Percentiles rank a stretch among this genome's conserved stretches.
phyloP scores from a whole-genome alignment of 495 filamentous ascomycete genomes.

The Hyaloscypha variabilis region DNA sequence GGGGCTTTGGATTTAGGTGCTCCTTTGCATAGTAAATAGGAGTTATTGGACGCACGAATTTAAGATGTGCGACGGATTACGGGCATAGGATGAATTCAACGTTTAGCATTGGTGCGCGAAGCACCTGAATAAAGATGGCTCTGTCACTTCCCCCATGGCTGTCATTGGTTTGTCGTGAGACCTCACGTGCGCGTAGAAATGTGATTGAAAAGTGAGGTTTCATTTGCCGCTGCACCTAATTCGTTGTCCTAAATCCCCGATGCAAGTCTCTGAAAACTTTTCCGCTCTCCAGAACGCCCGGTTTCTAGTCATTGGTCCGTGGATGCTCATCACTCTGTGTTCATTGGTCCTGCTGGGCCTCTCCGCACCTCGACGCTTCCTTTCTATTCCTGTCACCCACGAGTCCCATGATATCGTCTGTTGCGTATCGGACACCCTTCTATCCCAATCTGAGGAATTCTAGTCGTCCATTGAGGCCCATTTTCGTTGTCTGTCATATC shows the following conservation, averaged over 20 bases:
- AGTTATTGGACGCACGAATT: background rate
- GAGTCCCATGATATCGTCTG: background rate
- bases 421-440: background rate
- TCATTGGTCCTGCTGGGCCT: background rate
- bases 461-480: background rate
- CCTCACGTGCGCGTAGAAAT: background rate
- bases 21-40: slow-evolving; percentile 17
- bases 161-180: background rate
- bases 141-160: background rate
- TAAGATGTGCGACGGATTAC: background rate
- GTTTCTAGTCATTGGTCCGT: background rate
- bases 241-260: background rate
- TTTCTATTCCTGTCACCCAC: no score
- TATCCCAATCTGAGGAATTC: background rate
- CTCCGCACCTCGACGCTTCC: background rate
- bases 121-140: background rate
- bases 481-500: background rate
- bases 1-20: background rate
- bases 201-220: background rate
- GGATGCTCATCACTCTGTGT: background rate
- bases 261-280: background rate
- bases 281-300: background rate
- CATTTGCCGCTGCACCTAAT: background rate
- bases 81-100: slow-evolving; percentile 4
- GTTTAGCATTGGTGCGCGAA: background rate